These are phyloP conservation scores for Melocanna baccifera DNA, from an alignment of 176 grass and related monocot species.

Conservation along the genomic window DNA sequence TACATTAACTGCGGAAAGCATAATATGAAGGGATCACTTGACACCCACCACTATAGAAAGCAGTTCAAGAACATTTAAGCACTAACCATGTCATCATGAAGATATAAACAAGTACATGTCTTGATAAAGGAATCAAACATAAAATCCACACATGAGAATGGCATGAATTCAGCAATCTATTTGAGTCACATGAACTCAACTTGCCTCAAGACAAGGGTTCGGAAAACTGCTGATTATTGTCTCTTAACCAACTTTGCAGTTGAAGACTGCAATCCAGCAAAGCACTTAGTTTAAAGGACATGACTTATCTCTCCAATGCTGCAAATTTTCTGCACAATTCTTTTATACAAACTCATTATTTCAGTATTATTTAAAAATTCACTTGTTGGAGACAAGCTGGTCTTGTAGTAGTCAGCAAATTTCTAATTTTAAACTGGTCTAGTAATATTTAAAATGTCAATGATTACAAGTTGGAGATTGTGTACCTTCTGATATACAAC, in stretches of 20 bases:
- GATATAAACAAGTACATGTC: background rate
- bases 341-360: background rate
- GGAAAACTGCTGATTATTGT: background rate
- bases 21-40: background rate
- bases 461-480: background rate
- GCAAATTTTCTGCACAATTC: background rate
- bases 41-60: background rate
- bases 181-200: background rate
- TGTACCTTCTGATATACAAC: slow-evolving; percentile 95
- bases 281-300: background rate
- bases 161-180: background rate
- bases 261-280: slow-evolving; percentile 19
- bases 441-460: background rate
- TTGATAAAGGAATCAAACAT: background rate
- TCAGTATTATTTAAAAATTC: slow-evolving; percentile 1
- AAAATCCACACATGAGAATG: slow-evolving; percentile 1
- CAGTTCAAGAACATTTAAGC: background rate
- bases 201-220: background rate
- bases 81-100: background rate
- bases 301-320: background rate
- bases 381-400: background rate
- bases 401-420: slow-evolving; percentile 22
- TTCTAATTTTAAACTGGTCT: background rate
- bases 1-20: background rate
- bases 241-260: background rate